Base-by-base conservation (phyloP, 2,329 filamentous ascomycete genomes). In the Apiospora kogelbergensis region DNA sequence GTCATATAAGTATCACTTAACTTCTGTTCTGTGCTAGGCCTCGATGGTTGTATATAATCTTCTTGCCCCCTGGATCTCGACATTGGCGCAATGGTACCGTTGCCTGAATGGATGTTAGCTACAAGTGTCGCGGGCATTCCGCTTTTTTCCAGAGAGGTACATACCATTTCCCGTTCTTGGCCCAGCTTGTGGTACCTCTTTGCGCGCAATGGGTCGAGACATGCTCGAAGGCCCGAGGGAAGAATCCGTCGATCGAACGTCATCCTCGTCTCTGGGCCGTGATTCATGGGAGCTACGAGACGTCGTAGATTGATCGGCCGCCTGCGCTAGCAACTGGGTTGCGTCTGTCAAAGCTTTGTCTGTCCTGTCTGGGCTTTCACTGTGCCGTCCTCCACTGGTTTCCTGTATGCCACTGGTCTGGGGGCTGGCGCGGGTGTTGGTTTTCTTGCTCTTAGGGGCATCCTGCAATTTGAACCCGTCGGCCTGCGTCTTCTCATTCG, bases 401-500 rank as follows among this genome's bases (percentile, higher is more conserved):
- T 83, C 84, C 46, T 81, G 76, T 6, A 80, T 77, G 24, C 78
- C 74, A 66, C 77, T 79, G 0, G 84, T 81, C 68, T 84, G 81
- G 0, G 84, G 84, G 72, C 81, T 82, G 72, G 80, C 82, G 68
- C 84, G 81, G 3, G 82, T 79, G 68, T 79, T 80, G 20, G 79
- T 71, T 74, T 84, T 86, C 74, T 87, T 88, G 75, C 84, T 87
- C 79, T 90, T 92, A 0, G 94, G 93, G 1, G 92, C 93, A 65
- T 97, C 93, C 76, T 95, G 93, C 57, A 96, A 81, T 80, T 91
- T 93, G 80, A 95, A 95, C 37, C 90, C 89, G 15, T 93, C 90
- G 20, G 72, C 70, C 64, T 78, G 76, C 13, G 74, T 71, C 68
- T 78, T 83, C 42, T 79, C 79, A 71, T 80, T 84, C 0, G 78